These are phyloP conservation scores for Insectozyma bohioensis DNA, from an alignment of 1,139 yeast species.

Conservation along the genomic window DNA sequence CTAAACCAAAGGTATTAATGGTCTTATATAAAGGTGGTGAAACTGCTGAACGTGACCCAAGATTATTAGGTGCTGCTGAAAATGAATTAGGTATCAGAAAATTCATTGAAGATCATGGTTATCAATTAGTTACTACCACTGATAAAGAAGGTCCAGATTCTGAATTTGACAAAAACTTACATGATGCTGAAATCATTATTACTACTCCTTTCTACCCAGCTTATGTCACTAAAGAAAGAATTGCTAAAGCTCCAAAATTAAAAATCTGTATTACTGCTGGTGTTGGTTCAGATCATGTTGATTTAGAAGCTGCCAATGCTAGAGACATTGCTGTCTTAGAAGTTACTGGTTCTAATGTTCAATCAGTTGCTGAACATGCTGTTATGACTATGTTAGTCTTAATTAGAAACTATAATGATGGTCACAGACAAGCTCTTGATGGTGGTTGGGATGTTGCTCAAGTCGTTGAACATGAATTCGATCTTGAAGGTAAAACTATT, in stretches of 20 bases:
- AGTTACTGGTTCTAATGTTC: constrained; percentile 82
- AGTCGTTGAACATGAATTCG: constrained; percentile 71
- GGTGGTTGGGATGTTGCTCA: constrained; percentile 81
- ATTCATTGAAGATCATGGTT: constrained; percentile 67
- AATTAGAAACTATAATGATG: constrained; percentile 77
- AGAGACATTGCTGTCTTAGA: constrained; percentile 65
- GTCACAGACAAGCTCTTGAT: constrained; percentile 63
- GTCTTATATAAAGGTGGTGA: constrained; percentile 56
- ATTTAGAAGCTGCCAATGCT: constrained; percentile 70
- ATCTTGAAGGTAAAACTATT: constrained; percentile 71
- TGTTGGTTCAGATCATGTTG: constrained; percentile 83
- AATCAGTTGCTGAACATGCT: constrained; percentile 81
- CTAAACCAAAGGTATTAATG: constrained; percentile 46
- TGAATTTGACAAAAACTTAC: constrained; percentile 10
- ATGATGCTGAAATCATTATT: constrained; percentile 64
- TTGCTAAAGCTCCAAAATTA: constrained; percentile 70
- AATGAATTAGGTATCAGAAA: constrained; percentile 72
- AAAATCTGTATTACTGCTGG: constrained; percentile 79
- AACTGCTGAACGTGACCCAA: constrained; percentile 61
- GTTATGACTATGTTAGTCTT: constrained; percentile 70
- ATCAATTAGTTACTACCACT: constrained; percentile 62
- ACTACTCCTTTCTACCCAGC: constrained; percentile 88
- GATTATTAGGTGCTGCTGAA: constrained; percentile 69
- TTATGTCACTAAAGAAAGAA: constrained; percentile 64
- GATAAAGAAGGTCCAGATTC: constrained; percentile 50